Evolutionary conservation across 2,329 filamentous ascomycete species (phyloP), one percentile per base, ranked within the genome.

Genomic region (Phialocephala sp.): DNA sequence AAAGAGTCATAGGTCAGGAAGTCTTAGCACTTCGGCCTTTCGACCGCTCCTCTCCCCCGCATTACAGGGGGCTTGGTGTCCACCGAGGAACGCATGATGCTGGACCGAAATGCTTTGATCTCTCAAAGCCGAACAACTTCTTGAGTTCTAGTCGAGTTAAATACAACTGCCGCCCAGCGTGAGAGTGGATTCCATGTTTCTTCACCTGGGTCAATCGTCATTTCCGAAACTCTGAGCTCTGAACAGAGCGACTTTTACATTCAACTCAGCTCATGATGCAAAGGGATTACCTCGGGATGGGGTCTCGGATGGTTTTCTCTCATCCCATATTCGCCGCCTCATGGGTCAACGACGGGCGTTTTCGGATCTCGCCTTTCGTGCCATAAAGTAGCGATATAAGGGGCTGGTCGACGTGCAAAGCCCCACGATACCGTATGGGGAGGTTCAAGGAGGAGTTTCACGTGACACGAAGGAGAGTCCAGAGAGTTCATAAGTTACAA

Each of bases 1-100:
- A 54, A 32, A 61, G 59, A 61, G 59, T 61, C 59, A 61, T 47
- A 15, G 18, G 45, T 58, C 18, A 6, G 27, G 27, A 37, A 58
- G 22, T 58, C 57, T 59, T 59, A 43, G 36, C 39, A 43, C 24
- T 43, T 32, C 20, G 56, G 57, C 57, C 20, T 24, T 45, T 24
- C 27, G 27, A 32, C 27, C n/a, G 56, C 24, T 27, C 22, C 24
- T 18, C 41, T 36, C 14, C 50, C 50, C 50, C 22, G 58, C 32
- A 60, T 22, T 50, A 24, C 8, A 11, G 24, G 58, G 43, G 41
- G 15, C n/a, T 22, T 27, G 15, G 11, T 12, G 37, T 41, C 37
- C 56, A 39, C 56, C 55, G 32, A 37, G 36, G 15, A n/a, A 59
- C n/a, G 9, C 37, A 41, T 18, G 37, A 41, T 18, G 37, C 37